Percentiles rank a stretch among this genome's conserved stretches.
phyloP scores from a whole-genome alignment of 306 rosid species.

The Rosa persica region DNA sequence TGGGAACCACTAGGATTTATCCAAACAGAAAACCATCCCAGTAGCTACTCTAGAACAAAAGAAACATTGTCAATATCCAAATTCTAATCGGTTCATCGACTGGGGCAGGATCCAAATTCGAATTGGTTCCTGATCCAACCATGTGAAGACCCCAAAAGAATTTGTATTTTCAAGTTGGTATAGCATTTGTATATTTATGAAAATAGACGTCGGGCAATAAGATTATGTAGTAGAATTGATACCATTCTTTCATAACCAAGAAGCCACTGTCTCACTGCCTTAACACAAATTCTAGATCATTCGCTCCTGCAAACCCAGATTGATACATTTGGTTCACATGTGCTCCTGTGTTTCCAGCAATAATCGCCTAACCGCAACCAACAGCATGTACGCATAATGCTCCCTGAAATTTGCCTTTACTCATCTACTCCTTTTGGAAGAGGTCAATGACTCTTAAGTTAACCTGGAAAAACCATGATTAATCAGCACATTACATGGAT shows the following conservation, averaged over 20 bases:
- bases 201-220: neutral
- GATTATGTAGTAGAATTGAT: neutral
- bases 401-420: neutral
- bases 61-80: no score
- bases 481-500: neutral
- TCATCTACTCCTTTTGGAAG: conserved; percentile 15
- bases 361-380: conserved; percentile 18
- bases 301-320: neutral
- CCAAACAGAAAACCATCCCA: no score
- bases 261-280: neutral
- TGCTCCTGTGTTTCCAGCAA: neutral
- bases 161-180: no score
- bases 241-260: neutral
- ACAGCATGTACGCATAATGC: neutral
- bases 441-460: conserved; percentile 87
- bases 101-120: no score
- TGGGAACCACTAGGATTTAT: no score
- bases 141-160: no score
- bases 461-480: conserved; percentile 44
- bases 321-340: neutral
- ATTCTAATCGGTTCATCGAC: no score
- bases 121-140: no score
- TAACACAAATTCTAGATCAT: conserved; percentile 1
- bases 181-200: neutral
- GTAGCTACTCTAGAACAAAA: no score